Evolutionary conservation across 352 stramenopile species (phyloP), one percentile per base, ranked within the genome.

Genomic region (Aphanomyces stellatus): DNA sequence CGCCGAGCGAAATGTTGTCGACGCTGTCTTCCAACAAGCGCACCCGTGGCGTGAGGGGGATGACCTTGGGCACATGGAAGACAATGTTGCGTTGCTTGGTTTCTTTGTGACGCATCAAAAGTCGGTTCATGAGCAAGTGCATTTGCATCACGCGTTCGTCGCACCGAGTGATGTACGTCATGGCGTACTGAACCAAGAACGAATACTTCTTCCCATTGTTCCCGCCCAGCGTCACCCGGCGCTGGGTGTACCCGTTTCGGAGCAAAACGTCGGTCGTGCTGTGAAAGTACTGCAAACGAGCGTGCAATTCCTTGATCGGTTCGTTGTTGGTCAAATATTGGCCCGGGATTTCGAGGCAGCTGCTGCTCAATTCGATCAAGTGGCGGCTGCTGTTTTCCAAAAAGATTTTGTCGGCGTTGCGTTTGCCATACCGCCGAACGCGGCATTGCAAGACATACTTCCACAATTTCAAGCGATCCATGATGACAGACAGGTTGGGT

Each of bases 91-190:
- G 84, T 33, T 90, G 87, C 53, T 89, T 85, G 11, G 90, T 93
- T 69, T 96, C 82, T 65, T 95, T 91, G 74, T 96, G 84, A 10
- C 85, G 84, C 35, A 87, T 65, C 7, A 97, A 64, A 43, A 97
- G 65, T 17, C 87, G 80, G 67, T 96, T 96, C 35, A 96, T 71
- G 68, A 97, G 72, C 53, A 93, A 66, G 71, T 97, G 94, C 85
- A 97, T 91, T 62, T 97, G 91, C 76, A 93, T 93, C 78, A 97
- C 93, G n/a, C 91, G 83, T 72, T 97, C 90, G 73, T 97, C 90
- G n/a, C 87, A 96, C 41, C 88, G 87, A 24, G 91, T 97, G 55
- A 95, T 92, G 75, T 97, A 88, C 24, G 91, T 95, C 81, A 95
- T 95, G 17, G 90, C 87, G 65, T 96, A 96, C 70, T 97, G 91